These are phyloP conservation scores for Fusarium pininemorale DNA, from an alignment of 2,329 filamentous ascomycete genomes.

Conservation along the genomic window DNA sequence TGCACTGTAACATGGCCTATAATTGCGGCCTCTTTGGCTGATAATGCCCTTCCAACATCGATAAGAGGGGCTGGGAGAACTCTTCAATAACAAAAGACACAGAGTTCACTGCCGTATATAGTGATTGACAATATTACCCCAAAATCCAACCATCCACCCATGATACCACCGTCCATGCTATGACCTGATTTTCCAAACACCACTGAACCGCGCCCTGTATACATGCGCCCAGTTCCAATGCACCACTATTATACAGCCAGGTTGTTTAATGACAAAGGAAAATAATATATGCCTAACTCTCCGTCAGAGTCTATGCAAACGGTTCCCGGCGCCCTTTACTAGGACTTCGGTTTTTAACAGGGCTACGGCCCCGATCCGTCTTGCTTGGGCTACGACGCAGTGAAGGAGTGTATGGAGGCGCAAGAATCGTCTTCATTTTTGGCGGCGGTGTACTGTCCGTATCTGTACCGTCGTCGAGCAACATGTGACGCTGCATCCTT, in stretches of 20 bases:
- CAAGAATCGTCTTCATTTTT: constrained; percentile 52
- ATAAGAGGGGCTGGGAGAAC: not conserved
- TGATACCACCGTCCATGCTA: constrained; percentile 13
- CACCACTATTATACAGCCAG: constrained; percentile 36
- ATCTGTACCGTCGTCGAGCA: constrained; percentile 58
- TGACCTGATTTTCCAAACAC: constrained; percentile 25
- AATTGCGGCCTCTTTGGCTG: not conserved
- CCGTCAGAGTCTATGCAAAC: constrained; percentile 3
- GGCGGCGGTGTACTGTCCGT: constrained; percentile 61
- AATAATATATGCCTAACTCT: not conserved
- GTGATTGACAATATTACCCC: constrained; percentile 13
- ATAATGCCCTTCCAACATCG: not conserved
- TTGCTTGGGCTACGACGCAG: constrained; percentile 60
- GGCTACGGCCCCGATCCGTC: constrained; percentile 58
- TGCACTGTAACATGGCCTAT: not conserved
- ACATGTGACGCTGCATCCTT: constrained; percentile 53
- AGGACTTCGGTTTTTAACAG: constrained; percentile 55
- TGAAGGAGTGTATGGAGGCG: constrained; percentile 58
- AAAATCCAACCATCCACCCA: not conserved
- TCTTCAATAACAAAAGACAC: not conserved
- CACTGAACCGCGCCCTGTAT: not conserved
- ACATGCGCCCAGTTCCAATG: constrained; percentile 30
- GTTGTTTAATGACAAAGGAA: constrained; percentile 12
- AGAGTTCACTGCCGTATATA: constrained; percentile 6
- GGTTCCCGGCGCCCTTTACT: constrained; percentile 44